These are phyloP conservation scores for Neurospora sp. DNA, from an alignment of 495 filamentous ascomycete species.

Conservation along the genomic window DNA sequence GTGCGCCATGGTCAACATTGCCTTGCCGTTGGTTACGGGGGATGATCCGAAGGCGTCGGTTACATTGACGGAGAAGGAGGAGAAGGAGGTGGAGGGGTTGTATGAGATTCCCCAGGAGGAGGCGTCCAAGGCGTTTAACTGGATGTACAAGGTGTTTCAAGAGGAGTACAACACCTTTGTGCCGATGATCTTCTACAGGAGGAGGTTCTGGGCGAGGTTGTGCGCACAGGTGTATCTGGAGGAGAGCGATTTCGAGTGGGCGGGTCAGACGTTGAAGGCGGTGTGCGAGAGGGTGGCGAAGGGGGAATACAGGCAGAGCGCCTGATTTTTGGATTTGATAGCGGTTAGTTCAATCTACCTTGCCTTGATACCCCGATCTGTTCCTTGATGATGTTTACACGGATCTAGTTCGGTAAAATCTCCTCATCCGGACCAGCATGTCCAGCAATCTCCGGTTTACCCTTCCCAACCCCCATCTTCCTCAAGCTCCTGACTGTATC, in stretches of 20 bases:
- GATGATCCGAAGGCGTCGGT: slow-evolving; percentile 8
- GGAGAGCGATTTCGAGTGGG: slow-evolving; percentile 65
- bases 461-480: neutral
- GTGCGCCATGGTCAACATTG: slow-evolving; percentile 56
- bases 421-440: neutral
- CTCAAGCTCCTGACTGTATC: slow-evolving; percentile 23
- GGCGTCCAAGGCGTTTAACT: slow-evolving; percentile 33
- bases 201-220: slow-evolving; percentile 56
- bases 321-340: neutral
- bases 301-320: slow-evolving; percentile 35
- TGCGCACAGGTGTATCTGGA: slow-evolving; percentile 77
- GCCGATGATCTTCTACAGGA: slow-evolving; percentile 47
- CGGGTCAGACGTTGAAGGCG: slow-evolving; percentile 46
- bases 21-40: slow-evolving; percentile 48
- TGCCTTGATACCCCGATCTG: neutral
- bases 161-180: slow-evolving; percentile 62
- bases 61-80: neutral
- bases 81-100: slow-evolving; percentile 16
- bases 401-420: neutral
- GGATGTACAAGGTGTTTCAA: slow-evolving; percentile 46
- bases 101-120: slow-evolving; percentile 25
- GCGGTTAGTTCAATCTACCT: neutral
- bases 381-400: neutral
- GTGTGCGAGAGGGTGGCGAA: slow-evolving; percentile 49
- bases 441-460: neutral